Evolutionary conservation across 2,329 filamentous ascomycete genomes (phyloP).

Genomic region (Talaromyces sp.): DNA sequence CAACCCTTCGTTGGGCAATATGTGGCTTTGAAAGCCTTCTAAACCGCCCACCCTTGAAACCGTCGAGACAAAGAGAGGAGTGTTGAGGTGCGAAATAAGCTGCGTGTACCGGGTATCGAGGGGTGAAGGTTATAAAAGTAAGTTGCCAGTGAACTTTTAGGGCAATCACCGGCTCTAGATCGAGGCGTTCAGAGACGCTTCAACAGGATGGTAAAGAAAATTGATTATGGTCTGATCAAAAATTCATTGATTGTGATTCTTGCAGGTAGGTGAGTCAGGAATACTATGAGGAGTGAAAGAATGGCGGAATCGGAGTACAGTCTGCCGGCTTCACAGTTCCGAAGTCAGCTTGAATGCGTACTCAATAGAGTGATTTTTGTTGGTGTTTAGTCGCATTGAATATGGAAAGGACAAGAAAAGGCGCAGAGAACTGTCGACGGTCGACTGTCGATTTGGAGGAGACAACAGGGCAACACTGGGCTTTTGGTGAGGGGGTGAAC

Average conservation of each 20-base stretch:
- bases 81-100: background rate
- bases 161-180: background rate
- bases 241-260: background rate
- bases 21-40: background rate
- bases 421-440: background rate
- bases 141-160: background rate
- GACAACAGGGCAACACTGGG: background rate
- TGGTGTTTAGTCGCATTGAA: background rate
- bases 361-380: background rate
- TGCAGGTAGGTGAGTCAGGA: background rate
- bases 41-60: background rate
- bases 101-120: background rate
- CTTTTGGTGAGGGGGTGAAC: background rate
- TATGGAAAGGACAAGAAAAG: background rate
- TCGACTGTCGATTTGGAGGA: background rate
- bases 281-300: background rate
- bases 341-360: background rate
- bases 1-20: constrained; percentile 14
- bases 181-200: background rate
- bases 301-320: background rate
- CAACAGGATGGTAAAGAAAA: background rate
- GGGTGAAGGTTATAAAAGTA: background rate
- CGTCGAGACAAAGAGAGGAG: background rate
- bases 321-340: background rate
- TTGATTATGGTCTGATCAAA: background rate